Conservation (phyloP, 2,329 filamentous ascomycete genomes). For the Mycocentrospora acerina region DNA sequence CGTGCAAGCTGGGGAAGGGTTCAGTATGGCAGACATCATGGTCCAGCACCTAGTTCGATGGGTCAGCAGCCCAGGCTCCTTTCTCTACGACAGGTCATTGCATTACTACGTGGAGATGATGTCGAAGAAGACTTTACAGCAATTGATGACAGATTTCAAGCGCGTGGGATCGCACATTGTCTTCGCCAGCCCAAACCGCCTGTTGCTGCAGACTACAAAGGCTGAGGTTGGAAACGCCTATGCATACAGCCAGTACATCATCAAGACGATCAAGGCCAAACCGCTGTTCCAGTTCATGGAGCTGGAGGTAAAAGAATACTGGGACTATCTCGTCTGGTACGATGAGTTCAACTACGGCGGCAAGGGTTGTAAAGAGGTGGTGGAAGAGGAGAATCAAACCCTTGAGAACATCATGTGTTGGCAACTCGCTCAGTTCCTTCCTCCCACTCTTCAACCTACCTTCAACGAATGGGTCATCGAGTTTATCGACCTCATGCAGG, state of each 20-base stretch:
- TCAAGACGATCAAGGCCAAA: constrained; percentile 95
- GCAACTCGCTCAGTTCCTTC: constrained; percentile 92
- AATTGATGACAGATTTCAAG: constrained; percentile 95
- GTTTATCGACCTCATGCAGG: constrained; percentile 93
- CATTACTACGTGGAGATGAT: constrained; percentile 99
- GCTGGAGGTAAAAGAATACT: constrained; percentile 96
- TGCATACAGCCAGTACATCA: constrained; percentile 94
- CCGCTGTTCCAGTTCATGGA: constrained; percentile 97
- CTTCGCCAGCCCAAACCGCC: constrained; percentile 86
- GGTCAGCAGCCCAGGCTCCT: constrained; percentile 91
- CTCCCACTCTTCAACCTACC: constrained; percentile 72
- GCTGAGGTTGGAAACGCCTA: constrained; percentile 95
- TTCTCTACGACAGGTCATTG: constrained; percentile 89
- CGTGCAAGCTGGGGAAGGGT: constrained; percentile 67
- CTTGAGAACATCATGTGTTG: constrained; percentile 96
- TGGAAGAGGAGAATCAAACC: constrained; percentile 72
- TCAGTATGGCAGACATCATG: constrained; percentile 91
- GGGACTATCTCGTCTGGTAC: constrained; percentile 99
- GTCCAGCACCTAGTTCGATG: constrained; percentile 96
- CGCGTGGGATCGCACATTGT: constrained; percentile 93
- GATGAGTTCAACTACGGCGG: constrained; percentile 99
- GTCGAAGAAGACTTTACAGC: constrained; percentile 94
- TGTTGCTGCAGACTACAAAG: constrained; percentile 94
- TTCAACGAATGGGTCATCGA: constrained; percentile 94
- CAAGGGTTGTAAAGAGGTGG: constrained; percentile 81